Base-by-base conservation (phyloP, 2,329 filamentous ascomycete genomes). In the Apiospora rasikravindrae region DNA sequence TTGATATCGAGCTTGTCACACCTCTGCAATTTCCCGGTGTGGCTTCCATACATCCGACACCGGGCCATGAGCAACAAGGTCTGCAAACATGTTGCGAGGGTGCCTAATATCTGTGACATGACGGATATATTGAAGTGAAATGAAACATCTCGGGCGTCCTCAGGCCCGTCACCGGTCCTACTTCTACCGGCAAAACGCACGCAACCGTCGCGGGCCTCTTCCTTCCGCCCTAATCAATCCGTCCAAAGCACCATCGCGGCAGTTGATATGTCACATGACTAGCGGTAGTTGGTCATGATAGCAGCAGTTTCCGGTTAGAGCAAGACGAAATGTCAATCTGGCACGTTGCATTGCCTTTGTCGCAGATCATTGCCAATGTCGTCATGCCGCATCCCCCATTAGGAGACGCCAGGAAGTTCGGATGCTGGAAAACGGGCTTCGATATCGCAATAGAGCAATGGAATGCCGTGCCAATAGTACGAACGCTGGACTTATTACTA, bases 351-450 rank as follows among this genome's bases (percentile, higher is more conserved):
- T 40, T 6, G n/a, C 4, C 0, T 14, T 19, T 40, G 57, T 64
- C 57, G 57, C 57, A 64, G 33, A 40, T 14, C 33, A 10, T 64
- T 40, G 57, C 57, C 57, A 64, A 40, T 64, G 57, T 64, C 57
- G 57, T 64, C 57, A 64, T 13, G 33, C 22, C 16, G 33, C 57
- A 40, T 40, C 10, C 33, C 10, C 33, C 22, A 22, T 26, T 6
- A 33, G 51, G 2, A 14, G 10, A 19, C 19, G 57, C 8, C 5
- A 61, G 16, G 19, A 29, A 37, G 29, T 7, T 37, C 53, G 16
- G 26, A 16, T 16, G n/a, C 29, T 16, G 47, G 8, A 37, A 5
- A 37, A 37, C n/a, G 22, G 8, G 47, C 19, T 6, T 64, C 19
- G 33, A 40, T 64, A 40, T 64, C 57, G 57, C 57, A 64, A 64